Base-by-base conservation (phyloP, 2,329 filamentous ascomycete species). In the Aspergillus jensenii region DNA sequence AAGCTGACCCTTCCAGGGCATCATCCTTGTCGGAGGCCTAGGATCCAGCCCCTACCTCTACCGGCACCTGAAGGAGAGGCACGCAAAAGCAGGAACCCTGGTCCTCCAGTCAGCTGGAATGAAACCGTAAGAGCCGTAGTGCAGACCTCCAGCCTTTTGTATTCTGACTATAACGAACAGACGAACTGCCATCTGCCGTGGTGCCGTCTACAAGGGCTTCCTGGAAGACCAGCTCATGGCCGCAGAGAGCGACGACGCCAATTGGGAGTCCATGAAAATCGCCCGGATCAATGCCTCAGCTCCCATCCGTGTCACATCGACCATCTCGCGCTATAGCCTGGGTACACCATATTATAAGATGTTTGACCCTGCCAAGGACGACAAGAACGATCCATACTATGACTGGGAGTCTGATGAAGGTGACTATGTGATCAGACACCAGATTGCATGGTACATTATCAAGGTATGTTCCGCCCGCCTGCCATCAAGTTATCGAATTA, bases 21-120 rank as follows among this genome's bases (percentile, higher is more conserved):
- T 55, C 4, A 49, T 55, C 39, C 53, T 55, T 14, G 45, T 55
- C 17, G 53, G 53, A 9, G 53, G 53, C 15, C 53, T 55, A 15
- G 53, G 53, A 12, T 35, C 45, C 6, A 55, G 53, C 25, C 53
- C 53, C 2, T 55, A 55, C 25, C 53, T 55, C 5, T 50, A 55
- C 23, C 45, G 50, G 6, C 37, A 55, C 15, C 25, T 55, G 6
- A 50, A 55, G 17, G 45, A 39, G 25, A 35, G 37, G 3, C 45
- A 55, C 45, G 41, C 45, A 2, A 39, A 6, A 4, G 23, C 21
- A 6, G 37, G 53, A 9, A 49, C 50, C 14, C 31, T 25, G 2
- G 17, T 55, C 17, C 37, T 49, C 5, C 53, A 55, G 23, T 55
- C 53, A 4, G 39, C 25, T n/a, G 53, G 53, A 25, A 56, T 56